Conservation (phyloP, 306 rosid species). For the Lablab purpureus region DNA sequence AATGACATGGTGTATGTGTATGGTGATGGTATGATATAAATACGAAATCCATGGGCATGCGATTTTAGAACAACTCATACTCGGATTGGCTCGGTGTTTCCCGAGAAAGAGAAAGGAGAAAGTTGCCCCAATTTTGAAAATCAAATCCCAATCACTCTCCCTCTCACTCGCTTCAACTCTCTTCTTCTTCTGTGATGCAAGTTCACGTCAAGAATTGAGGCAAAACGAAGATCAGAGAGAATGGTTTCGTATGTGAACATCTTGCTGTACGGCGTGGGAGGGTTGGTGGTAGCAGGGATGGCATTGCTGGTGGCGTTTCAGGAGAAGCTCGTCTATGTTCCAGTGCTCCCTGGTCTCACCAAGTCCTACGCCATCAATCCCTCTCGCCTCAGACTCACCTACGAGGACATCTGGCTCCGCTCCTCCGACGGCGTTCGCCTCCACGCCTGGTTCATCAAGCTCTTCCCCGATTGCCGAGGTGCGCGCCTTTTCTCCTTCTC, state of each 20-base stretch:
- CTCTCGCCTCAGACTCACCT: slow-evolving; percentile 78
- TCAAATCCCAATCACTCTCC: background rate
- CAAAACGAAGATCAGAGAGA: background rate
- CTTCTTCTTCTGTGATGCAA: background rate
- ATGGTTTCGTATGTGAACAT: slow-evolving; percentile 81
- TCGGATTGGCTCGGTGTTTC: slow-evolving; percentile 25
- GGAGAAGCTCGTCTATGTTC: slow-evolving; percentile 92
- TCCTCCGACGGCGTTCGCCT: slow-evolving; percentile 95
- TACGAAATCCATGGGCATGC: background rate
- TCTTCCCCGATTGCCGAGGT: slow-evolving; percentile 92
- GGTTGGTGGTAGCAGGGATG: slow-evolving; percentile 86
- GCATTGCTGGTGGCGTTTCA: slow-evolving; percentile 92
- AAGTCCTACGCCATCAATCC: slow-evolving; percentile 87
- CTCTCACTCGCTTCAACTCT: background rate
- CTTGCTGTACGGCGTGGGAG: slow-evolving; percentile 89
- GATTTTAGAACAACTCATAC: background rate
- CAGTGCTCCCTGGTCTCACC: slow-evolving; percentile 87
- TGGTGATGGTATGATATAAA: background rate
- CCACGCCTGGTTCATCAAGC: slow-evolving; percentile 98
- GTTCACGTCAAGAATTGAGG: background rate
- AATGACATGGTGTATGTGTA: background rate
- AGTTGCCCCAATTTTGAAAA: slow-evolving; percentile 29
- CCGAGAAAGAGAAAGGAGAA: slow-evolving; percentile 34
- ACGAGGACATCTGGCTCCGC: slow-evolving; percentile 89
- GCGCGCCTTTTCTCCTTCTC: slow-evolving; percentile 28